Conservation (phyloP, 768 basidiomycete species). For the Hortiboletus campestris region DNA sequence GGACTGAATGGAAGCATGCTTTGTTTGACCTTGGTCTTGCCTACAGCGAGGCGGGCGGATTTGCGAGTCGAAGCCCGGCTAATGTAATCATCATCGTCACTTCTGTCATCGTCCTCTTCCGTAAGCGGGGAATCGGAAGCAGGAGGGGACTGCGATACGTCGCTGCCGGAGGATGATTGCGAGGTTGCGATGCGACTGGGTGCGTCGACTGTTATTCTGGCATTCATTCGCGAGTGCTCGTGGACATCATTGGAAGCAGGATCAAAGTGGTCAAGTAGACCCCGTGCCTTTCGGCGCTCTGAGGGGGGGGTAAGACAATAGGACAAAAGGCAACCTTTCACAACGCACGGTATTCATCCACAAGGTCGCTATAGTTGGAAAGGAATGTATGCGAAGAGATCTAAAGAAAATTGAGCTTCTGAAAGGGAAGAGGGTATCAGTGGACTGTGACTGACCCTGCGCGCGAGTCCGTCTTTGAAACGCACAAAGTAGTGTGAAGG, state of each 20-base stretch:
- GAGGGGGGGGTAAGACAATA: slow-evolving; percentile 8
- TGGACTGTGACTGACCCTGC: slow-evolving; percentile 44
- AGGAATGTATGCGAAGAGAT: slow-evolving; percentile 41
- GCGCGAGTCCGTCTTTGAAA: slow-evolving; percentile 53
- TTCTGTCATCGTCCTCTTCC: slow-evolving; percentile 28
- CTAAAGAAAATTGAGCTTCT: slow-evolving; percentile 31
- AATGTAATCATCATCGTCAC: slow-evolving; percentile 13
- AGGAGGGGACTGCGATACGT: slow-evolving; percentile 3
- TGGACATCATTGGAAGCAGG: slow-evolving; percentile 56
- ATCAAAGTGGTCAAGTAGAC: slow-evolving; percentile 52
- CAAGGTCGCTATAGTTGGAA: slow-evolving; percentile 40
- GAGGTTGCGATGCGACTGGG: slow-evolving; percentile 2
- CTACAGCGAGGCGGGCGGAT: slow-evolving; percentile 15
- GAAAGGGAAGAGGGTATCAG: neutral
- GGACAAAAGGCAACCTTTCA: neutral
- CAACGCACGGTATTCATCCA: slow-evolving; percentile 56
- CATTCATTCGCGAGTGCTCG: slow-evolving; percentile 52
- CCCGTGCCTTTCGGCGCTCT: slow-evolving; percentile 48
- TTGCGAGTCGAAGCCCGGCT: slow-evolving; percentile 9
- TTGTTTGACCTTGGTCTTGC: slow-evolving; percentile 12
- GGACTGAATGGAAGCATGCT: slow-evolving; percentile 64
- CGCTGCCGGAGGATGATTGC: slow-evolving; percentile 13
- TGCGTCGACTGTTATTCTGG: slow-evolving; percentile 33
- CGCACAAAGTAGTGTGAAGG: slow-evolving; percentile 61
- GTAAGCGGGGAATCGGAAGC: slow-evolving; percentile 20